These are phyloP conservation scores for Millerozyma acaciae DNA, from an alignment of 805 yeast species.

Conservation along the genomic window DNA sequence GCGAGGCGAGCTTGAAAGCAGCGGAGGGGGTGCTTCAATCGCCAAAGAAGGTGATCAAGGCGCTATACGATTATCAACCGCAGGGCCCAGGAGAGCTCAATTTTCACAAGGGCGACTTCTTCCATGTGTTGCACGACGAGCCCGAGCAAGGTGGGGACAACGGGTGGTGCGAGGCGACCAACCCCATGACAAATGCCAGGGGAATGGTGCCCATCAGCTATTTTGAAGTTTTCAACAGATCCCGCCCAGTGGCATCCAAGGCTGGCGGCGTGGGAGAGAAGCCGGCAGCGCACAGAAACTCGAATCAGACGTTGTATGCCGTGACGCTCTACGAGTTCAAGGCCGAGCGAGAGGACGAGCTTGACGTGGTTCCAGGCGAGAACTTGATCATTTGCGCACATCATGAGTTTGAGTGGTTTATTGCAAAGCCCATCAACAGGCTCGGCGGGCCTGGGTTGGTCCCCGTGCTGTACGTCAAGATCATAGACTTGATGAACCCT, in stretches of 20 bases:
- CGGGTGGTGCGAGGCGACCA: slow-evolving; percentile 83
- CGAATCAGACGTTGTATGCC: slow-evolving; percentile 64
- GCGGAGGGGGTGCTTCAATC: slow-evolving; percentile 34
- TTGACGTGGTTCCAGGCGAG: slow-evolving; percentile 81
- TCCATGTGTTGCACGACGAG: slow-evolving; percentile 54
- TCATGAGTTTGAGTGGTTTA: slow-evolving; percentile 95
- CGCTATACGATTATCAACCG: slow-evolving; percentile 71
- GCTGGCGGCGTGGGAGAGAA: slow-evolving; percentile 9
- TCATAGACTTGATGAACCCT: slow-evolving; percentile 64
- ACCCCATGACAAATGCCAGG: slow-evolving; percentile 69
- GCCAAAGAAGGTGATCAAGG: slow-evolving; percentile 82
- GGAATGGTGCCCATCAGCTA: slow-evolving; percentile 87
- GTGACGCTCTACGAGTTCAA: slow-evolving; percentile 79
- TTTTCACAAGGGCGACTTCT: slow-evolving; percentile 81
- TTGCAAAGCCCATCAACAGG: slow-evolving; percentile 92
- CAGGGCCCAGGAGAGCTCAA: slow-evolving; percentile 78
- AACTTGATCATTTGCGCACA: slow-evolving; percentile 92
- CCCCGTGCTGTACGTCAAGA: slow-evolving; percentile 84
- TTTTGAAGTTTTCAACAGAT: slow-evolving; percentile 73
- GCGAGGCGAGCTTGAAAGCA: slow-evolving; percentile 11
- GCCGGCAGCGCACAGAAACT: slow-evolving; percentile 18
- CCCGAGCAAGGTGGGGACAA: slow-evolving; percentile 26
- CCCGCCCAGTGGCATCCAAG: slow-evolving; percentile 34
- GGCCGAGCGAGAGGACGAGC: slow-evolving; percentile 82
- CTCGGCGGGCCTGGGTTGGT: slow-evolving; percentile 97